Base-by-base conservation (phyloP, 345 rosid genomes). In the Eucalyptus rudis region DNA sequence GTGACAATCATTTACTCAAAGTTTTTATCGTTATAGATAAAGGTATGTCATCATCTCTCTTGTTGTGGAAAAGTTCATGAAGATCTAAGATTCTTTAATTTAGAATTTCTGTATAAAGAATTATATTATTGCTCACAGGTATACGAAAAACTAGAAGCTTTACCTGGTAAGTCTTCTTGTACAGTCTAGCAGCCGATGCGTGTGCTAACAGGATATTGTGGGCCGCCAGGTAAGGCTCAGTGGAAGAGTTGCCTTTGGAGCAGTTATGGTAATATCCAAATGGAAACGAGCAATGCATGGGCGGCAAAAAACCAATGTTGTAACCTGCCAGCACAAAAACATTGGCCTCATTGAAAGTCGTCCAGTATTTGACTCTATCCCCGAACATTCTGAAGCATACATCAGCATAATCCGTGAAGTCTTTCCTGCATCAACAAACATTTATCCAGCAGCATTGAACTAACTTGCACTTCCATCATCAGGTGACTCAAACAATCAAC, bases 131-230 rank as follows among this genome's bases (percentile, higher is more conserved):
- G 12, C 29, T 56, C 62, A 56, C 62, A 56, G 29, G 29, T 56
- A 76, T 76, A 40, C 24, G 29, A 20, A 76, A 33, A 71, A 76
- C 27, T 76, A 40, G 83, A 76, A 76, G 47, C 83, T 76, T 76
- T 76, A 94, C 99, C 95, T 94, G 95, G 89, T 95, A 96, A 80
- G 92, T 95, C 10, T 80, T 90, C 92, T n/a, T 92, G 92, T 97
- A 95, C 89, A 94, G 43, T 88, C 87, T 93, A 52, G 96, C 94
- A 86, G 93, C 93, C 13, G 96, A 94, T 49, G 96, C 97, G 90
- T 97, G 99, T 10, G 98, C 95, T 88, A 97, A 58, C 87, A 97
- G 88, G 22, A 95, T 90, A 89, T 97, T 90, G 90, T 96, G 98
- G 86, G 88, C 93, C 52, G 91, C 98, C 52, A 94, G 3, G 90